These are phyloP conservation scores for Alloteropsis semialata DNA, from an alignment of 176 grass and related monocot genomes.

Conservation along the genomic window DNA sequence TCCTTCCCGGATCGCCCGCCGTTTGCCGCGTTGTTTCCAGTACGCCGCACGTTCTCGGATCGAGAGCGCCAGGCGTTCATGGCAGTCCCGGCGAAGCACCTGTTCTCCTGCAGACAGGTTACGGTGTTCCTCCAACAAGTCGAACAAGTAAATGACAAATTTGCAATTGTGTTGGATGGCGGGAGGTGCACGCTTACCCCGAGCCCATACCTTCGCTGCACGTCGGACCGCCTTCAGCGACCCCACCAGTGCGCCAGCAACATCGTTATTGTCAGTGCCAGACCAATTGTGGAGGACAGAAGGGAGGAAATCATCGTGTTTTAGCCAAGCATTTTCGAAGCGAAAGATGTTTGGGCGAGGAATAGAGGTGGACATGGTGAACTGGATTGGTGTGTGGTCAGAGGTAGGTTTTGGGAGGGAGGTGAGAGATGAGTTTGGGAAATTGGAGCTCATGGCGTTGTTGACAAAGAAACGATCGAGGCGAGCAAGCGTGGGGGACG, in stretches of 20 bases:
- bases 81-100: neutral
- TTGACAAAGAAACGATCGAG: neutral
- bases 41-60: neutral
- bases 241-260: neutral
- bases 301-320: neutral
- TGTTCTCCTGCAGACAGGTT: neutral
- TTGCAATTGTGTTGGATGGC: neutral
- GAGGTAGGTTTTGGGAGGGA: neutral
- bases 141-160: neutral
- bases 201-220: neutral
- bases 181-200: too few species aligned
- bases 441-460: neutral
- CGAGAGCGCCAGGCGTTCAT: neutral
- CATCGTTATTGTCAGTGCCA: rapidly evolving
- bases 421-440: neutral
- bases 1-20: neutral
- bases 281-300: neutral
- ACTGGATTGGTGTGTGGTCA: neutral
- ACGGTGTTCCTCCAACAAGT: neutral
- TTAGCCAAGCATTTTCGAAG: neutral
- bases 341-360: neutral
- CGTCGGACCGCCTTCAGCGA: neutral
- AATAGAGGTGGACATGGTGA: neutral
- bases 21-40: neutral
- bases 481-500: neutral